These are phyloP conservation scores for Hansenula sp. DNA, from an alignment of 1,139 yeast genomes.

Conservation along the genomic window DNA sequence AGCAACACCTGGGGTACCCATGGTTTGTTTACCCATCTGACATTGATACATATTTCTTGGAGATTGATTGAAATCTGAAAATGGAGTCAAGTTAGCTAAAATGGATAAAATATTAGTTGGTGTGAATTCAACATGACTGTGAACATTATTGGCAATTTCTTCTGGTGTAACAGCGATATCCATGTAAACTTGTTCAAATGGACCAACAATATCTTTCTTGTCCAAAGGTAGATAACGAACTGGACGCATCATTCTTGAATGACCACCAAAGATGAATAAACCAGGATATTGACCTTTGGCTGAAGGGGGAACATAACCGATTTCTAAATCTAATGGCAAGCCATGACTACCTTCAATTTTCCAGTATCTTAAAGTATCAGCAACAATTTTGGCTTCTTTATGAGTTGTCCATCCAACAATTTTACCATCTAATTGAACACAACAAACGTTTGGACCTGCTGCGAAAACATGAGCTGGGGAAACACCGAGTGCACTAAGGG, in stretches of 20 bases:
- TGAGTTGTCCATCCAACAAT: conserved; percentile 95
- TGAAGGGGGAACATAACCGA: conserved; percentile 95
- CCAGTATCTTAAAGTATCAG: conserved; percentile 90
- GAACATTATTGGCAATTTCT: conserved; percentile 78
- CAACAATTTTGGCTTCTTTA: conserved; percentile 78
- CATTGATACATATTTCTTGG: conserved; percentile 99
- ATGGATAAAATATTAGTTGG: conserved; percentile 94
- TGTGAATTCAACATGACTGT: conserved; percentile 88
- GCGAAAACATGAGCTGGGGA: conserved; percentile 72
- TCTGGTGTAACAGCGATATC: conserved; percentile 92
- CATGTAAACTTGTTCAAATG: conserved; percentile 97
- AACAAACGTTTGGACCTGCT: conserved; percentile 83
- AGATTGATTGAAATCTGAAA: conserved; percentile 96
- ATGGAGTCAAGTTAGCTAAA: conserved; percentile 94
- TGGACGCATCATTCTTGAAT: conserved; percentile 94
- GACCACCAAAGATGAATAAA: conserved; percentile 82
- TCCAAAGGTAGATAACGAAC: conserved; percentile 84
- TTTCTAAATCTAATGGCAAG: conserved; percentile 80
- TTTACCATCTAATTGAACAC: conserved; percentile 91
- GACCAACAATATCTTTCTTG: conserved; percentile 86
- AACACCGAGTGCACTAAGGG: conserved; percentile 75
- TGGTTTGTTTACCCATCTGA: conserved; percentile 99
- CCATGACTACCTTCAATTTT: conserved; percentile 78
- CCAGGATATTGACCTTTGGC: conserved; percentile 98
- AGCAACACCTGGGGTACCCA: conserved; percentile 99